Evolutionary conservation across 1,139 yeast species (phyloP), one percentile per base, ranked within the genome.

Genomic region (Geotrichum australiense): DNA sequence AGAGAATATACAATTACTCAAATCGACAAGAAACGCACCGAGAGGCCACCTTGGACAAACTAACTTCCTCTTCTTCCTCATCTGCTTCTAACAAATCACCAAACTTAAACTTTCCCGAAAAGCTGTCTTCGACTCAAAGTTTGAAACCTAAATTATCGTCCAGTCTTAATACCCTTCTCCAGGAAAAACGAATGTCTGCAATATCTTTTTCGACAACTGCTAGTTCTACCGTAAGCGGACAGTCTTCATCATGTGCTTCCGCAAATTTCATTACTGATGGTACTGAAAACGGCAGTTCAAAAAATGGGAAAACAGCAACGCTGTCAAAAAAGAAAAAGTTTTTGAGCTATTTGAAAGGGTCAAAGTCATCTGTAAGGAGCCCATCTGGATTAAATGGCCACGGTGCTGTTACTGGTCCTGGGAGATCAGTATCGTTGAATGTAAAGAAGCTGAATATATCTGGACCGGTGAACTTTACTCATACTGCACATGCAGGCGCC

Each of bases 381-480:
- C 29, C 29, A 5, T 5, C 12, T 26, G n/a, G 12, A 22, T 22
- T 10, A 7, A 26, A 5, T 15, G 29, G 5, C 12, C 29, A n/a
- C n/a, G n/a, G n/a, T n/a, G n/a, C n/a, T n/a, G n/a, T n/a, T n/a
- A n/a, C n/a, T n/a, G n/a, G n/a, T n/a, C n/a, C n/a, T n/a, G n/a
- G n/a, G n/a, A n/a, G 25, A 23, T 11, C 31, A 15, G 19, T 22
- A 2, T 6, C 30, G n/a, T 12, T 29, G 21, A 4, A 14, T 21
- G 27, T 39, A 14, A 25, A 34, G 16, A 39, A 35, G 25, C 14
- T 34, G 3, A 28, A 12, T 10, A 40, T 40, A 4, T 40, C 43
- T 3, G 35, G 26, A 6, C 45, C 45, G 15, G 25, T 35, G 8
- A 38, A 42, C 20, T 37, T 42, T 21, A 35, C 41, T 6, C 45